Evolutionary conservation across 2,329 filamentous ascomycete species (phyloP).

Genomic region (Periconia sp.): DNA sequence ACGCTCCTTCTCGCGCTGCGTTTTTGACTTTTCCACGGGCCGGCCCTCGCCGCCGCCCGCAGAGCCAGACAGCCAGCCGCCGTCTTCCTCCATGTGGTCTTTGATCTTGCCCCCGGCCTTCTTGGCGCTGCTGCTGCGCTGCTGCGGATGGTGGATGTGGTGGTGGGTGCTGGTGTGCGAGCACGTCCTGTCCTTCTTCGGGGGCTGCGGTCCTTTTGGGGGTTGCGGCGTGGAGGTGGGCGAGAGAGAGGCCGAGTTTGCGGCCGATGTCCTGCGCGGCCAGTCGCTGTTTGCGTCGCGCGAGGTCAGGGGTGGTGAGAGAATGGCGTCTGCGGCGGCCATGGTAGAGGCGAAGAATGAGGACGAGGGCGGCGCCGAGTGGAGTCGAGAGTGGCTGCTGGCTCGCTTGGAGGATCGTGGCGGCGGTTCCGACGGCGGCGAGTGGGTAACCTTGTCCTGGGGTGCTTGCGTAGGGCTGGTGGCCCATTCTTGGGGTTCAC

Average conservation of each 20-base stretch:
- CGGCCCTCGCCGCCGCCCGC: conserved; percentile 47
- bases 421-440: not conserved
- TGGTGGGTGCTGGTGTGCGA: not conserved
- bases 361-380: conserved; percentile 34
- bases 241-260: not conserved
- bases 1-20: conserved; percentile 79
- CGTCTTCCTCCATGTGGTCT: conserved; percentile 9
- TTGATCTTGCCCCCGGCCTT: conserved; percentile 6
- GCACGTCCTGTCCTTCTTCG: not conserved
- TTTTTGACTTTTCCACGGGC: conserved; percentile 64
- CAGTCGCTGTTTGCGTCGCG: conserved; percentile 44
- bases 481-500: conserved; percentile 10
- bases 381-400: conserved; percentile 33
- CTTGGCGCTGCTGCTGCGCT: not conserved
- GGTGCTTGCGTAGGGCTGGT: conserved; percentile 2
- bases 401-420: not conserved
- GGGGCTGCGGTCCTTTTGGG: not conserved
- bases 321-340: not conserved
- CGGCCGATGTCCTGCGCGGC: not conserved
- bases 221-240: not conserved
- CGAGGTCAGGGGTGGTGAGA: conserved; percentile 1
- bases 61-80: conserved; percentile 15
- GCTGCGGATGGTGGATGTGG: not conserved
- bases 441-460: not conserved
- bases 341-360: conserved; percentile 6